These are phyloP conservation scores for Volvariella surrecta DNA, from an alignment of 1,284 basidiomycete genomes.

Conservation along the genomic window DNA sequence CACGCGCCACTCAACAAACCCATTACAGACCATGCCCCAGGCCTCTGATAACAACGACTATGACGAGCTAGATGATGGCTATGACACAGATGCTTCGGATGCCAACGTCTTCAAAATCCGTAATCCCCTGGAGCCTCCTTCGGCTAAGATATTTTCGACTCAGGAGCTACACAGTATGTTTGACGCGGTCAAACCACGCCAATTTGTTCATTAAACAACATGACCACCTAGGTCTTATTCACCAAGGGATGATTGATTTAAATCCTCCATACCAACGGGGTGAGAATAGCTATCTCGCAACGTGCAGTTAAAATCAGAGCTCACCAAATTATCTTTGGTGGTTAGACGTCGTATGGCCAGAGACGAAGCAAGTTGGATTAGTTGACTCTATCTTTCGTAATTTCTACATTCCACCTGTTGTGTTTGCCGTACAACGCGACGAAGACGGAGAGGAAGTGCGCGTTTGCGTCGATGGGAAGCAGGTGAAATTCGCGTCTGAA, in stretches of 20 bases:
- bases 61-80: constrained; percentile 43
- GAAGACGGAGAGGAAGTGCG: constrained; percentile 46
- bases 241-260: constrained; percentile 56
- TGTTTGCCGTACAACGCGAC: constrained; percentile 49
- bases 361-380: constrained; percentile 58
- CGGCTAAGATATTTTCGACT: constrained; percentile 24
- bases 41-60: constrained; percentile 25
- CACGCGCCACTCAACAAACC: background rate
- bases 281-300: constrained; percentile 15
- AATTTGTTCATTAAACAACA: constrained; percentile 4
- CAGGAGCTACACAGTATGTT: constrained; percentile 45
- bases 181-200: no score
- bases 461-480: constrained; percentile 71
- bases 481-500: constrained; percentile 24
- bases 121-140: constrained; percentile 27
- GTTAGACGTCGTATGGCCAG: constrained; percentile 66
- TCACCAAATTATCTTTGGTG: no score
- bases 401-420: constrained; percentile 66
- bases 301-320: background rate
- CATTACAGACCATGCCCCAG: background rate
- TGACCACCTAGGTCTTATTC: constrained; percentile 40
- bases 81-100: constrained; percentile 27
- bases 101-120: constrained; percentile 39
- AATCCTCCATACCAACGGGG: constrained; percentile 65
- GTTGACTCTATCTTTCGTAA: constrained; percentile 72